A percentile compares a stretch with the other conserved stretches of the same genome.
Evolutionary conservation across 2,329 filamentous ascomycete species (phyloP).

Genomic region (Claviceps capensis): DNA sequence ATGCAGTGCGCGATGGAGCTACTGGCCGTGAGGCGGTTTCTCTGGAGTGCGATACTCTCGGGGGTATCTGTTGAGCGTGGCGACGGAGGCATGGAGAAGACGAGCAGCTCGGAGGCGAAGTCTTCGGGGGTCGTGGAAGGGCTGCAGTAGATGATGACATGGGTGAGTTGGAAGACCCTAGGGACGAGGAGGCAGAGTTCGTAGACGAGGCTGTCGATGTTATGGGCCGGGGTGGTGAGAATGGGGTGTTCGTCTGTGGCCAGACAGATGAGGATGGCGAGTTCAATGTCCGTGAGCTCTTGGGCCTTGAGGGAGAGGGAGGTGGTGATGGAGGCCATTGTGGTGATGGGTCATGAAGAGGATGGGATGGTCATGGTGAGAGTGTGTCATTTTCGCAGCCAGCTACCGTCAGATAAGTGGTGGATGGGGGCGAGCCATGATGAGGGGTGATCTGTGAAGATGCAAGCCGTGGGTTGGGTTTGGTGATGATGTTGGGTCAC

Average conservation of each 20-base stretch:
- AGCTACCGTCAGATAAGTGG: no score
- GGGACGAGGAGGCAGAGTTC: slow-evolving; percentile 61
- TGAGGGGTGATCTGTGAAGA: no score
- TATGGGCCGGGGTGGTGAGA: slow-evolving; percentile 54
- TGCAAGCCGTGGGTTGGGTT: no score
- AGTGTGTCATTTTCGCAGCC: no score
- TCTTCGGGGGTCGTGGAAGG: slow-evolving; percentile 64
- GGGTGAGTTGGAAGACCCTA: slow-evolving; percentile 59
- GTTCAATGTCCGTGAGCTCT: slow-evolving; percentile 71
- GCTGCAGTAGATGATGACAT: slow-evolving; percentile 59
- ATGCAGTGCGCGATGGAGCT: slow-evolving; percentile 63
- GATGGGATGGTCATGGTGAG: background rate
- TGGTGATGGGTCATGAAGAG: background rate
- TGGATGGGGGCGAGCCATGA: no score
- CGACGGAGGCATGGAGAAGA: slow-evolving; percentile 9
- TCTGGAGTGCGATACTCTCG: slow-evolving; percentile 1
- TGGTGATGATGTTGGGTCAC: no score
- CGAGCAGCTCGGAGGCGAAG: slow-evolving; percentile 59
- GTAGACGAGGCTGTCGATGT: slow-evolving; percentile 53
- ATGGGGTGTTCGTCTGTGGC: slow-evolving; percentile 78
- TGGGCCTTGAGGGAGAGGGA: slow-evolving; percentile 51
- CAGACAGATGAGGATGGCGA: slow-evolving; percentile 72
- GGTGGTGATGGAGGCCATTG: slow-evolving; percentile 18
- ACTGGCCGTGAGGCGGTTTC: slow-evolving; percentile 1
- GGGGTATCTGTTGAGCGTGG: slow-evolving; percentile 5